phyloP scores from a whole-genome alignment of 257 asterid genomes.

The Salvia hispanica region DNA sequence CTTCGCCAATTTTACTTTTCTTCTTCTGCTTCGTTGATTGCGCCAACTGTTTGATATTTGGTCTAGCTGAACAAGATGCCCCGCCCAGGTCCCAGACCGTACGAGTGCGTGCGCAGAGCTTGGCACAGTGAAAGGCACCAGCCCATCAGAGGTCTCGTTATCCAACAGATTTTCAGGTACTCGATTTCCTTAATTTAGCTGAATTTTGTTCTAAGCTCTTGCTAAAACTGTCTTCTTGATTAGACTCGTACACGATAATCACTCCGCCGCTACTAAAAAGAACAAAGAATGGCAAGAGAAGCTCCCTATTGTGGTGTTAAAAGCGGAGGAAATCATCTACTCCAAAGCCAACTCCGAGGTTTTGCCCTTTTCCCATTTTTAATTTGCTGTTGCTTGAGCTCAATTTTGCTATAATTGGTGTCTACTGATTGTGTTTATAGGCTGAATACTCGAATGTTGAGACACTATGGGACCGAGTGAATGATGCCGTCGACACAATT shows the following conservation, averaged over 20 bases:
- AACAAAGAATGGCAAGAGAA: conserved; percentile 81
- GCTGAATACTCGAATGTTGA: conserved; percentile 69
- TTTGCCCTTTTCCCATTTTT: neutral
- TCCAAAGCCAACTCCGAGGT: conserved; percentile 94
- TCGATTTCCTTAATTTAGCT: neutral
- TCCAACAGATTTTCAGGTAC: conserved; percentile 81
- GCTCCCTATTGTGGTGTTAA: conserved; percentile 76
- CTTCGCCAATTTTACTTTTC: neutral
- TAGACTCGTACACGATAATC: conserved; percentile 51
- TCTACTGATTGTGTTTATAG: conserved; percentile 35
- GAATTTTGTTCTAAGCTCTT: neutral
- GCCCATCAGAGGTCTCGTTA: conserved; percentile 73
- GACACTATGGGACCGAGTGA: conserved; percentile 84
- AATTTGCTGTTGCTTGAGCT: too few relatives aligned
- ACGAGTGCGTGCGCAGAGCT: conserved; percentile 84
- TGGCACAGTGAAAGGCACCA: conserved; percentile 91
- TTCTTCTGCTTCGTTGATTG: neutral
- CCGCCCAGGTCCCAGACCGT: conserved; percentile 81
- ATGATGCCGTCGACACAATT: conserved; percentile 78
- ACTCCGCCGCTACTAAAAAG: conserved; percentile 38
- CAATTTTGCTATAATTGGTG: neutral
- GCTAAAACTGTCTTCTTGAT: conserved; percentile 19
- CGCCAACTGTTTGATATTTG: conserved; percentile 37
- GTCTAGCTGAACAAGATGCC: conserved; percentile 58
- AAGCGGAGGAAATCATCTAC: conserved; percentile 84